Conservation (phyloP, 176 grass and related monocot species). For the Cymbopogon citratus region DNA sequence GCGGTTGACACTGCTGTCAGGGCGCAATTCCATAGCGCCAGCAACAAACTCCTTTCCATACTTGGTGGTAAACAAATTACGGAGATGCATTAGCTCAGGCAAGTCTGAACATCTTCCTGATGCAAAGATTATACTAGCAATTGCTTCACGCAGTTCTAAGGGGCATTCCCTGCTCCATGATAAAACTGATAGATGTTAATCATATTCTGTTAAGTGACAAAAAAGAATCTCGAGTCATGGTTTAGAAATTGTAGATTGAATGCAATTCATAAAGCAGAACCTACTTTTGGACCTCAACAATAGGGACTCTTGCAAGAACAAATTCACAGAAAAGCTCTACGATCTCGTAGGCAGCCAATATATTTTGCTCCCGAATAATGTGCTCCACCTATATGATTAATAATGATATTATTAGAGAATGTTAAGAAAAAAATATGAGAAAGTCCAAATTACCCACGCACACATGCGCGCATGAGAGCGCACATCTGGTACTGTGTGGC, state of each 20-base stretch:
- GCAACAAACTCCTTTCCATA: constrained; percentile 93
- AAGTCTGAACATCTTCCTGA: constrained; percentile 97
- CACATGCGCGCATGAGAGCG: no score
- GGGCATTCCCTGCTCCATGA: constrained; percentile 76
- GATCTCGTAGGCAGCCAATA: constrained; percentile 96
- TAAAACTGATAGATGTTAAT: constrained; percentile 24
- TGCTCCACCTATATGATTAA: constrained; percentile 80
- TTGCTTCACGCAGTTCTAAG: constrained; percentile 78
- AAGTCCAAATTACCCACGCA: neutral
- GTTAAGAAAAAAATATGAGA: neutral
- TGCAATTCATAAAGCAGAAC: constrained; percentile 27
- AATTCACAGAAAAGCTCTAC: constrained; percentile 98
- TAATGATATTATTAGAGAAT: constrained; percentile 1
- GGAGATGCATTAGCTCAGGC: constrained; percentile 78
- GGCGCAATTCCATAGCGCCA: constrained; percentile 75
- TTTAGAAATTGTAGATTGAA: constrained; percentile 10
- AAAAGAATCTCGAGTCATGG: neutral
- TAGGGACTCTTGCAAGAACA: constrained; percentile 80
- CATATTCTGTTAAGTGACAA: constrained; percentile 3
- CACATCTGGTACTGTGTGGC: neutral
- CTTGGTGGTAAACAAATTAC: constrained; percentile 85
- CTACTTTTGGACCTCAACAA: constrained; percentile 83
- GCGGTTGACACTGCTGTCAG: constrained; percentile 85
- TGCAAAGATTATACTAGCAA: constrained; percentile 94
- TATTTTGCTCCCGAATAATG: constrained; percentile 88